Evolutionary conservation across 2,329 filamentous ascomycete species (phyloP), one percentile per base, ranked within the genome.

Genomic region (Gnomoniopsis sp.): DNA sequence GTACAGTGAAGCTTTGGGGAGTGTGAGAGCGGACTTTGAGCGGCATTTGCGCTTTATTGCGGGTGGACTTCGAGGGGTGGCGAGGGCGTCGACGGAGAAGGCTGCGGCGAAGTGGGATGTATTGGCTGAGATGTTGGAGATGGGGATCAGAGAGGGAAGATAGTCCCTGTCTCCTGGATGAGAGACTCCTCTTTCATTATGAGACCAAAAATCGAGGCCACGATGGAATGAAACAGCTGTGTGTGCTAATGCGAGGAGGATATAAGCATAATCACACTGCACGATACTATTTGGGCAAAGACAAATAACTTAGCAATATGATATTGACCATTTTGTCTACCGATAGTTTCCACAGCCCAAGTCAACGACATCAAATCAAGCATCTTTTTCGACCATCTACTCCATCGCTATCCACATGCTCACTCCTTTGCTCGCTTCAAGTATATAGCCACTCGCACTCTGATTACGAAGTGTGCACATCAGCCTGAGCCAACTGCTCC

Each of bases 111-210:
- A 87, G 69, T 93, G 92, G 89, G 90, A 95, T 72, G 85, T 89
- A 60, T 70, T 96, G 61, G 91, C 89, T 0, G 91, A 96, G 71
- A 89, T 88, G 77, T 72, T 96, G 48, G 88, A 93, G 65, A 79
- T 79, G 67, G 75, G 77, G 46, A 64, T 72, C 19, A 63, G 64
- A 51, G 63, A 65, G 33, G 44, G 49, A 14, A 51, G 47, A 15
- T 26, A 52, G 23, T 41, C 4, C 3, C 12, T 7, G 34, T 36
- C 8, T 7, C 6, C 17, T 41, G 36, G 6, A 15, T 41, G 36
- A n/a, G 36, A n/a, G 4, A n/a, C 6, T 15, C 36, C 14, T n/a
- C n/a, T n/a, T n/a, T n/a, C n/a, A n/a, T n/a, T n/a, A n/a, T n/a
- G n/a, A n/a, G n/a, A n/a, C n/a, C n/a, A n/a, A 30, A 4, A 30